These are phyloP conservation scores for Ascodesmis nigricans DNA, from an alignment of 495 filamentous ascomycete species.

Conservation along the genomic window DNA sequence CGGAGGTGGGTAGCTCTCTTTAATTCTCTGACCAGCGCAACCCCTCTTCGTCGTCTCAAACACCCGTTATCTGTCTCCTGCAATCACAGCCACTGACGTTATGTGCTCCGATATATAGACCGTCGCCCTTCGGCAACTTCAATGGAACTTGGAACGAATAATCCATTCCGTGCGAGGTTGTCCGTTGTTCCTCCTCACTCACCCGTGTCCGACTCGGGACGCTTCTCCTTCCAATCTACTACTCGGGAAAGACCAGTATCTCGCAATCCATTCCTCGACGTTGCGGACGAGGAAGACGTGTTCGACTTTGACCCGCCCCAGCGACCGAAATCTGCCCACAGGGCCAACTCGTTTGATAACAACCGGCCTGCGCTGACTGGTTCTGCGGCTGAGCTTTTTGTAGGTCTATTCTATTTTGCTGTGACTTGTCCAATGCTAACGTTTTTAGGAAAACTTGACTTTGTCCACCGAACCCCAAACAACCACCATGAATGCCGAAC, in stretches of 20 bases:
- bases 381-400: slow-evolving; percentile 70
- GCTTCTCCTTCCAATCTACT: slow-evolving; percentile 28
- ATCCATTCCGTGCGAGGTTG: slow-evolving; percentile 80
- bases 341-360: slow-evolving; percentile 35
- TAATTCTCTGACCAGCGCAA: too few relatives aligned
- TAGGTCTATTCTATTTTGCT: slow-evolving; percentile 31
- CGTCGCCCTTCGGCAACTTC: slow-evolving; percentile 21
- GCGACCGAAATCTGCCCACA: slow-evolving; percentile 24
- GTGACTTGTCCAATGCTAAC: slow-evolving; percentile 1
- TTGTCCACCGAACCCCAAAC: slow-evolving; percentile 15
- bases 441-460: slow-evolving; percentile 29
- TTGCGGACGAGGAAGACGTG: slow-evolving; percentile 34
- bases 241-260: slow-evolving; percentile 48
- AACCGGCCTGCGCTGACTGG: slow-evolving; percentile 34
- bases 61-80: too few relatives aligned
- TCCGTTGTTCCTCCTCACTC: slow-evolving; percentile 32
- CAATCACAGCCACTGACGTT: too few relatives aligned
- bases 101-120: too few relatives aligned
- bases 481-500: slow-evolving; percentile 8
- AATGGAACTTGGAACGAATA: slow-evolving; percentile 68
- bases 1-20: too few relatives aligned
- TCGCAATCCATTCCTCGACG: slow-evolving; percentile 81
- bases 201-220: slow-evolving; percentile 29
- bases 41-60: too few relatives aligned
- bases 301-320: slow-evolving; percentile 25